These are phyloP conservation scores for Rugonectria rugulosa DNA, from an alignment of 2,329 filamentous ascomycete species.

Conservation along the genomic window DNA sequence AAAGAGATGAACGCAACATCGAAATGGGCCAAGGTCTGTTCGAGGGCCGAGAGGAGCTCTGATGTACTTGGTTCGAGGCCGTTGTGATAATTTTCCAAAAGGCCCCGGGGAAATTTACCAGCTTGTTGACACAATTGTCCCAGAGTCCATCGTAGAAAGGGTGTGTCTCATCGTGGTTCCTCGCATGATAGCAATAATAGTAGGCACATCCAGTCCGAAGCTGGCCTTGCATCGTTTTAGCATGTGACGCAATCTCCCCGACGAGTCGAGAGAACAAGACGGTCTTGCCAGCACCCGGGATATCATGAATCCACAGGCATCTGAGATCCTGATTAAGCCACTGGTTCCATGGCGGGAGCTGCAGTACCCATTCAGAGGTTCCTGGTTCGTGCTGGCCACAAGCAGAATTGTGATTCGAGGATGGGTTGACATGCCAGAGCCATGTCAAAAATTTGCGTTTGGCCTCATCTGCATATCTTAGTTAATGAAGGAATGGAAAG, in stretches of 20 bases:
- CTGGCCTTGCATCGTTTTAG: not conserved
- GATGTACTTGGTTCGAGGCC: not conserved
- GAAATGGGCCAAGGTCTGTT: not conserved
- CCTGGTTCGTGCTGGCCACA: not conserved
- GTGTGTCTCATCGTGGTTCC: not conserved
- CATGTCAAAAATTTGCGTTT: not conserved
- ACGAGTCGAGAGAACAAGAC: constrained; percentile 1
- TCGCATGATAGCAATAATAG: not conserved
- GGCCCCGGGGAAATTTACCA: not conserved
- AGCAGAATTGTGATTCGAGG: not conserved
- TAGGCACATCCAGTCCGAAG: not conserved
- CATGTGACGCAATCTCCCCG: not conserved
- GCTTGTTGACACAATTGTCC: not conserved
- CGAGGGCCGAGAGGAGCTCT: not conserved
- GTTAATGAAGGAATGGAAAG: not conserved
- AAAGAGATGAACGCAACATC: not conserved
- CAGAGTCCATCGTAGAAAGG: not conserved
- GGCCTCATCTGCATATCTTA: not conserved
- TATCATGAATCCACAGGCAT: constrained; percentile 1
- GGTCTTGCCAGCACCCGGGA: constrained; percentile 7
- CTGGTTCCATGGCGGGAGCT: not conserved
- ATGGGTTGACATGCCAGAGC: not conserved
- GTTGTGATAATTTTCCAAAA: not conserved
- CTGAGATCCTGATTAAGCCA: not conserved
- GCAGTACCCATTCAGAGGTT: not conserved